Percentiles rank a stretch among this genome's conserved stretches.
Evolutionary conservation across 179 eudicot species (phyloP).

Genomic region (Drosera spatulata): DNA sequence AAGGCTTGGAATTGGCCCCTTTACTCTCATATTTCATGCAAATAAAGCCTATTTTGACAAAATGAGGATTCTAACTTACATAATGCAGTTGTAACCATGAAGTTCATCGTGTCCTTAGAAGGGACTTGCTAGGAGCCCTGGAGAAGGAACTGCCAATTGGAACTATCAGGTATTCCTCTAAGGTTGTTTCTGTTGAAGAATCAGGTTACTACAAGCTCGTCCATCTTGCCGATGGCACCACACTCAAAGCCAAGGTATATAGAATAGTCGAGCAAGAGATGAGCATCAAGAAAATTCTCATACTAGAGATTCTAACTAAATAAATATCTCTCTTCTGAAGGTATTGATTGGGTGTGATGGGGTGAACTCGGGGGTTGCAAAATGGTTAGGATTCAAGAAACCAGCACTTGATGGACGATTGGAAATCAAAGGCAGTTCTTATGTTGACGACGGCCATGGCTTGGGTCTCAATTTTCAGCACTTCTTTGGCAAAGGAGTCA

Average conservation of each 20-base stretch:
- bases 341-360: constrained; percentile 31
- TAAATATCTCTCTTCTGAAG: background rate
- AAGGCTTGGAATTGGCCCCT: too few species aligned
- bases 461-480: constrained; percentile 12
- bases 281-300: background rate
- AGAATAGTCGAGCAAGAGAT: background rate
- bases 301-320: too few species aligned
- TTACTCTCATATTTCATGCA: too few species aligned
- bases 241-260: constrained; percentile 2
- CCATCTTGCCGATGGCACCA: constrained; percentile 8
- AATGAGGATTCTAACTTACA: too few species aligned
- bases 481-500: constrained; percentile 14
- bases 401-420: constrained; percentile 11
- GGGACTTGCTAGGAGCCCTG: background rate
- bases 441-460: constrained; percentile 9
- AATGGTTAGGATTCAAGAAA: background rate
- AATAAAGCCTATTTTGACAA: too few species aligned
- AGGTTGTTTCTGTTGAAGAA: constrained; percentile 5
- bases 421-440: constrained; percentile 11
- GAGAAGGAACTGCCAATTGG: constrained; percentile 3
- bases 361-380: constrained; percentile 20
- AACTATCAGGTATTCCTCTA: constrained; percentile 6
- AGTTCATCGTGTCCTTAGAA: constrained; percentile 1
- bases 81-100: constrained; percentile 1
- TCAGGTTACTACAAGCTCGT: constrained; percentile 4